A percentile compares a stretch with the other conserved stretches of the same genome.
phyloP scores from a whole-genome alignment of 1,139 yeast genomes.

The Yamadazyma conglobata region DNA sequence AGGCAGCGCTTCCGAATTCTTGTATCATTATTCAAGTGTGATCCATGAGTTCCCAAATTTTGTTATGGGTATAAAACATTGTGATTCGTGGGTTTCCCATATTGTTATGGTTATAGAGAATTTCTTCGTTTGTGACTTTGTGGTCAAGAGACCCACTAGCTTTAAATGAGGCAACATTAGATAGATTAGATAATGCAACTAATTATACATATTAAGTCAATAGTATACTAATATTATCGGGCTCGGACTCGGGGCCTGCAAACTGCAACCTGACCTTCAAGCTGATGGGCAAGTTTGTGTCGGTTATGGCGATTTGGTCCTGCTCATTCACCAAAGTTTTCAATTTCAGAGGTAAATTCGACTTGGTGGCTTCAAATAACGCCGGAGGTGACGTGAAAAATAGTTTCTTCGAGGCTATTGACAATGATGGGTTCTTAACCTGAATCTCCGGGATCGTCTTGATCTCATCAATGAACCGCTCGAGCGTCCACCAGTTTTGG shows the following conservation, averaged over 20 bases:
- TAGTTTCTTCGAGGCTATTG: conserved; percentile 39
- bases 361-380: conserved; percentile 47
- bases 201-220: too few species aligned
- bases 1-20: too few species aligned
- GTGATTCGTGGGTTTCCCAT: too few species aligned
- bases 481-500: conserved; percentile 40
- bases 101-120: too few species aligned
- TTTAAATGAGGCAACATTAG: too few species aligned
- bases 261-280: conserved; percentile 25
- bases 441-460: conserved; percentile 33
- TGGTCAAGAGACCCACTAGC: too few species aligned
- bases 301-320: conserved; percentile 58
- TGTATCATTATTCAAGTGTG: too few species aligned
- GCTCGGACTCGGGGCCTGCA: conserved; percentile 20
- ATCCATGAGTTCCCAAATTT: too few species aligned
- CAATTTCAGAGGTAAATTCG: conserved; percentile 39
- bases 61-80: too few species aligned
- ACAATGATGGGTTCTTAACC: conserved; percentile 49
- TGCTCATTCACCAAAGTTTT: conserved; percentile 35
- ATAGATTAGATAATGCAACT: too few species aligned
- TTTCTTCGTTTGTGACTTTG: too few species aligned
- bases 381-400: conserved; percentile 52
- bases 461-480: conserved; percentile 45
- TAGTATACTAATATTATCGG: conserved; percentile 15
- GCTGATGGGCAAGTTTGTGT: conserved; percentile 50